These are phyloP conservation scores for Symbiodinium natans DNA, from an alignment of 73 alveolate genomes.

Conservation along the genomic window DNA sequence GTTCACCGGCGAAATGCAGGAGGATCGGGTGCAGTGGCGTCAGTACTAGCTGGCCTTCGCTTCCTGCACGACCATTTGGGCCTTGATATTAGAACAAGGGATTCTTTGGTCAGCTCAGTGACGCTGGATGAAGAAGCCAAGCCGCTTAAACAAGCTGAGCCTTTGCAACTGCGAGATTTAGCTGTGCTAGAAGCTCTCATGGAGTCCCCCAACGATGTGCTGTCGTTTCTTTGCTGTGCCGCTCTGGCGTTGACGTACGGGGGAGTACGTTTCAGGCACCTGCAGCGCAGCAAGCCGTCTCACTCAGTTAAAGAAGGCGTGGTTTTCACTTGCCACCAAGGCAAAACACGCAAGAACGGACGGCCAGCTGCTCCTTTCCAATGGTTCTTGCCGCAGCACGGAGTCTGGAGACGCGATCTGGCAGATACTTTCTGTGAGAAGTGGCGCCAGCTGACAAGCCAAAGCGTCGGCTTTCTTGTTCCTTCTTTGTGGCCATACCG, in stretches of 20 bases:
- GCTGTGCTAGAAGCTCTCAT: neutral
- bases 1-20: neutral
- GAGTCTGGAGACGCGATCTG: too few species aligned
- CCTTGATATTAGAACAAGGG: neutral
- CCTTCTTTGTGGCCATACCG: too few species aligned
- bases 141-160: neutral
- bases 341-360: neutral
- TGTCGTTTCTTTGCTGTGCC: neutral
- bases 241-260: neutral
- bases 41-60: neutral
- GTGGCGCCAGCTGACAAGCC: too few species aligned
- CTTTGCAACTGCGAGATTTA: too few species aligned
- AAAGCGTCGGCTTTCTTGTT: too few species aligned
- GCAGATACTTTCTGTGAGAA: too few species aligned
- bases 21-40: neutral
- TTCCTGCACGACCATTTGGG: neutral
- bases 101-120: neutral
- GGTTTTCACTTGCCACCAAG: neutral
- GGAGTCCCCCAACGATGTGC: neutral
- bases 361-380: too few species aligned
- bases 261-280: neutral
- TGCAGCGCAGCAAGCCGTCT: neutral
- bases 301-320: neutral
- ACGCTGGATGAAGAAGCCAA: neutral
- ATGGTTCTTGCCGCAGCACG: too few species aligned